Percentiles rank a stretch among this genome's conserved stretches.
phyloP scores from a whole-genome alignment of 176 grass and related monocot genomes.

The Sorghum bicolor region DNA sequence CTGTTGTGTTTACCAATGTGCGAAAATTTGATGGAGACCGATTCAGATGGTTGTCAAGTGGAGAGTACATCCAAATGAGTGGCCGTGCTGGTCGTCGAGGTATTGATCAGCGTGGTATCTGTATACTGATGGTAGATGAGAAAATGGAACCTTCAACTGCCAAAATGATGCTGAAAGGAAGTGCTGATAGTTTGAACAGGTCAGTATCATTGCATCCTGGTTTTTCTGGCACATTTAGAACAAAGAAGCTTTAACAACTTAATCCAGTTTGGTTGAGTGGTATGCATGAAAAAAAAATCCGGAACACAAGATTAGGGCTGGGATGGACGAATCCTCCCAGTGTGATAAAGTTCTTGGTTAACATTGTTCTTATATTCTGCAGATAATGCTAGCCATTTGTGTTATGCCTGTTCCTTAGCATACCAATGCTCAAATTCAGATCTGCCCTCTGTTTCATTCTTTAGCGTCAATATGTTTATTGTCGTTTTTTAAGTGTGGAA shows the following conservation, averaged over 20 bases:
- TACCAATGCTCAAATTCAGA: neutral
- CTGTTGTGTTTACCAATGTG: constrained; percentile 95
- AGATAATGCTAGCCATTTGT: neutral
- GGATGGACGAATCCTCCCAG: neutral
- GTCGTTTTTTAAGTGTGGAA: neutral
- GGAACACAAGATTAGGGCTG: neutral
- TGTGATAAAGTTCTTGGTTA: neutral
- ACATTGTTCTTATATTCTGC: neutral
- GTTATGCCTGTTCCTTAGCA: constrained; percentile 5
- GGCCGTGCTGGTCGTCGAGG: constrained; percentile 91
- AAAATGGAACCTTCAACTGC: constrained; percentile 96
- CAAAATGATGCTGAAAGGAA: constrained; percentile 95
- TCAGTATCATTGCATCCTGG: constrained; percentile 5
- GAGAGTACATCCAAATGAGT: constrained; percentile 99
- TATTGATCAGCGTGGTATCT: constrained; percentile 90
- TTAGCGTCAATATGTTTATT: neutral
- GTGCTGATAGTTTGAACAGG: constrained; percentile 98
- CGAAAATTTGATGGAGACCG: constrained; percentile 92
- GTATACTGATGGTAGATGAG: constrained; percentile 97
- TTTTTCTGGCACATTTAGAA: neutral
- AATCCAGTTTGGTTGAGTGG: neutral
- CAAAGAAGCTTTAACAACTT: neutral
- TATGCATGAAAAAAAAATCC: neutral
- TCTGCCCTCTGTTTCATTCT: neutral
- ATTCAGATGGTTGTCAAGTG: constrained; percentile 93